Base-by-base conservation (phyloP, 2,329 filamentous ascomycete genomes). In the Microdochium paspali region DNA sequence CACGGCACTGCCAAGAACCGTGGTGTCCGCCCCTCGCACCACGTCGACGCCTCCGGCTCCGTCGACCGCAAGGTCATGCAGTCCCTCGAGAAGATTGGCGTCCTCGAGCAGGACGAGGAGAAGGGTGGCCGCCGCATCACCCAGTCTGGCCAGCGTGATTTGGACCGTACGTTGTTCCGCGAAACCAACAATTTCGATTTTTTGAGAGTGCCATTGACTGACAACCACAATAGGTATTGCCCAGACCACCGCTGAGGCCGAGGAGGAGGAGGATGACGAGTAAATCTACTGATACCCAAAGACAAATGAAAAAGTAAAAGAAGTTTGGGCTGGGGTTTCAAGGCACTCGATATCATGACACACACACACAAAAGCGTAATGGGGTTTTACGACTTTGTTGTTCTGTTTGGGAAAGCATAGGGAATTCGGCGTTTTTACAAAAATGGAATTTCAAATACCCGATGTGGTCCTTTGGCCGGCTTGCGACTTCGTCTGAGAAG, bases 101-200 rank as follows among this genome's bases (percentile, higher is more conserved):
- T 98, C 62, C 78, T 98, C 55, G 93, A 98, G 85, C 79, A 87
- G 67, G 91, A 96, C 65, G 91, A 96, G 82, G 91, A 97, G 61
- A 95, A 95, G 83, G 93, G 93, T 74, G 93, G 93, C 67, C 88
- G 93, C 69, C 85, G 93, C 72, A 97, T 98, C 77, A 97, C 93
- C 65, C 90, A 97, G 81, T 83, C 84, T 66, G 93, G 93, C 69
- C 90, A 96, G 84, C 88, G 93, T 80, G 93, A 98, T 86, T 82
- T 98, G 81, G 93, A 97, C 80, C 91, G 82, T 76, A 68, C 53
- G 71, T 68, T 44, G 7, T 42, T 26, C 13, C 23, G 3, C 5
- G 5, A 7, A 5, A 39, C 32, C n/a, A 15, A 24, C 12, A 18
- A 18, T 44, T 1, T 7, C 21, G 1, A 15, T 43, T 24, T 20